phyloP scores from a whole-genome alignment of 176 grass and related monocot species.

The Zea luxurians region DNA sequence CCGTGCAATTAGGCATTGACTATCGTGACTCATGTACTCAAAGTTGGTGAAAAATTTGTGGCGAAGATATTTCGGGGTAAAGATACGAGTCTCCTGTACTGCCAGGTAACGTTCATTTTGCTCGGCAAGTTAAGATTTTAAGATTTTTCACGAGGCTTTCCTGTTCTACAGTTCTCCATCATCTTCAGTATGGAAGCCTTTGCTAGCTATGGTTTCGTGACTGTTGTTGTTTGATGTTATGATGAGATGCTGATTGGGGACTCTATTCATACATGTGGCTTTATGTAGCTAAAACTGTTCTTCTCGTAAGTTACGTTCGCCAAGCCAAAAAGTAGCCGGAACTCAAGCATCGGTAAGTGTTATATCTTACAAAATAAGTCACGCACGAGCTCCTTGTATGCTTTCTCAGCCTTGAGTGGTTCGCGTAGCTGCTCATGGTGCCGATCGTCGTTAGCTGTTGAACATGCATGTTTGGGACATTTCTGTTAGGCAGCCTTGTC shows the following conservation, averaged over 20 bases:
- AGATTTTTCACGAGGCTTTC: not conserved
- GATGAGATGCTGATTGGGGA: not conserved
- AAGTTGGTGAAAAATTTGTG: slow-evolving; percentile 85
- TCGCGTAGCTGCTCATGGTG: too few species aligned
- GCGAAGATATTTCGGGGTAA: slow-evolving; percentile 95
- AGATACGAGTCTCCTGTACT: slow-evolving; percentile 95
- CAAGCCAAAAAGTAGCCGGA: slow-evolving; percentile 86
- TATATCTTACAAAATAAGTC: too few species aligned
- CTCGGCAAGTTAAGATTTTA: not conserved
- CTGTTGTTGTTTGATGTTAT: too few species aligned
- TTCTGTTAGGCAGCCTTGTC: too few species aligned
- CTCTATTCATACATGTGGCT: not conserved
- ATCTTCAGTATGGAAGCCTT: too few species aligned
- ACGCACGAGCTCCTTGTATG: too few species aligned
- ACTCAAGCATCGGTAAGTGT: slow-evolving; percentile 92
- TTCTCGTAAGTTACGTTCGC: slow-evolving; percentile 94
- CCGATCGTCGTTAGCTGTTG: too few species aligned
- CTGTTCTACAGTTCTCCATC: too few species aligned
- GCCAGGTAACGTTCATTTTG: slow-evolving; percentile 45
- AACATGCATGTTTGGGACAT: too few species aligned
- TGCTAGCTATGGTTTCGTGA: too few species aligned
- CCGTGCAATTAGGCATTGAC: slow-evolving; percentile 71
- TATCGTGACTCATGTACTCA: slow-evolving; percentile 90
- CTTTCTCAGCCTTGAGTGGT: too few species aligned
- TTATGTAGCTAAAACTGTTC: slow-evolving; percentile 80